phyloP scores from a whole-genome alignment of 2,329 filamentous ascomycete species.

The Apiospora arundinis region DNA sequence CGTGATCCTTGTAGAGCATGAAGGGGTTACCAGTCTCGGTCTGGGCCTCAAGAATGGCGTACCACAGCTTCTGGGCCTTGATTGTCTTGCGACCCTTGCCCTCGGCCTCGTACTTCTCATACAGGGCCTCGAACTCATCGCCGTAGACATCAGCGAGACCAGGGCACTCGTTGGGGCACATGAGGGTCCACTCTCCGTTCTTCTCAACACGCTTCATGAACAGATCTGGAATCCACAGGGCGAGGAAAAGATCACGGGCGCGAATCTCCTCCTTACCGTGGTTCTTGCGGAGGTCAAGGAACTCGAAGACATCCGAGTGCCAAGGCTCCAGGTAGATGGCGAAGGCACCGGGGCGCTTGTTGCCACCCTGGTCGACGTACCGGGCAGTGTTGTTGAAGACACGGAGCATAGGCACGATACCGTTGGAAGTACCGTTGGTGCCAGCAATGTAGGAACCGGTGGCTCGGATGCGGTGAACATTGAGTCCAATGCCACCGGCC shows the following conservation, averaged over 20 bases:
- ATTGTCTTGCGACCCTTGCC: slow-evolving; percentile 88
- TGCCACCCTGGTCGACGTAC: slow-evolving; percentile 98
- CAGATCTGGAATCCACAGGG: slow-evolving; percentile 96
- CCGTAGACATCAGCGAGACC: slow-evolving; percentile 96
- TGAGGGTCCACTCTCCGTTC: slow-evolving; percentile 95
- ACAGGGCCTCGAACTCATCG: slow-evolving; percentile 94
- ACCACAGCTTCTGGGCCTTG: slow-evolving; percentile 99
- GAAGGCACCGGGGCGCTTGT: slow-evolving; percentile 98
- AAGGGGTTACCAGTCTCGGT: slow-evolving; percentile 99
- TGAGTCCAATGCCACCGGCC: slow-evolving; percentile 95
- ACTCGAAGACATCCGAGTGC: slow-evolving; percentile 97
- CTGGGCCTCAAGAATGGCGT: slow-evolving; percentile 96
- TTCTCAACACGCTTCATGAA: slow-evolving; percentile 99
- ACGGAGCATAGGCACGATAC: slow-evolving; percentile 95
- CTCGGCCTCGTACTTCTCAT: slow-evolving; percentile 89
- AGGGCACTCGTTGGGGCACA: slow-evolving; percentile 97
- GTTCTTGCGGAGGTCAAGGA: slow-evolving; percentile 98
- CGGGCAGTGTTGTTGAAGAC: slow-evolving; percentile 99
- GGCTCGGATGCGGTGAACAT: slow-evolving; percentile 94
- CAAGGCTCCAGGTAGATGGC: slow-evolving; percentile 99
- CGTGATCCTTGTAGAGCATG: slow-evolving; percentile 99
- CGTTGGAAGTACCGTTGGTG: slow-evolving; percentile 97
- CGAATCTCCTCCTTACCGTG: slow-evolving; percentile 98
- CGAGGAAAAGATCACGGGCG: slow-evolving; percentile 96
- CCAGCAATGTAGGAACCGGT: slow-evolving; percentile 98